Percentiles rank a stretch among this genome's conserved stretches.
phyloP scores from a whole-genome alignment of 2,329 filamentous ascomycete genomes.

The Fusarium sp. region DNA sequence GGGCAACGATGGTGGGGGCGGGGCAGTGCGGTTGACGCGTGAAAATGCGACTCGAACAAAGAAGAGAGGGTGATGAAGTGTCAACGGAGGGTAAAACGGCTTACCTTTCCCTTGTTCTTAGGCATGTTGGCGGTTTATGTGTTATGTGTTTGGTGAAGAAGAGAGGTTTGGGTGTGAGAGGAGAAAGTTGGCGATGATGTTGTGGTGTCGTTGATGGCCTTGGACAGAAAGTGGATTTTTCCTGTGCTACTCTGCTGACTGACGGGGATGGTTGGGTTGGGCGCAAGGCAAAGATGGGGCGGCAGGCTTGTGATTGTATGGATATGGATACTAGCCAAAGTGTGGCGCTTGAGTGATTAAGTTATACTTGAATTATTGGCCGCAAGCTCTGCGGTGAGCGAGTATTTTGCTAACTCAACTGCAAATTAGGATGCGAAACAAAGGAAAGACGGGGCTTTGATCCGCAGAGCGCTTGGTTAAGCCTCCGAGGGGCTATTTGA shows the following conservation, averaged over 20 bases:
- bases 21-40: constrained; percentile 41
- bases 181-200: constrained; percentile 41
- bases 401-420: constrained; percentile 26
- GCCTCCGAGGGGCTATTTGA: not conserved
- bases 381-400: not conserved
- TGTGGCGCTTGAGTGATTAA: constrained; percentile 22
- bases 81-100: constrained; percentile 45
- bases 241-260: constrained; percentile 33
- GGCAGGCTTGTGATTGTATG: constrained; percentile 24
- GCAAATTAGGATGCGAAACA: not conserved
- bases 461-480: not conserved
- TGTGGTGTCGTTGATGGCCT: constrained; percentile 44
- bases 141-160: constrained; percentile 18
- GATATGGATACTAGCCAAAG: not conserved
- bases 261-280: constrained; percentile 34
- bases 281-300: constrained; percentile 18
- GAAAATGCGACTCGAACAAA: constrained; percentile 23
- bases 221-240: constrained; percentile 47
- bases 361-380: not conserved
- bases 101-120: constrained; percentile 99
- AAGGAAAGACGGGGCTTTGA: not conserved
- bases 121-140: constrained; percentile 74
- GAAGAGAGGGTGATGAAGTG: not conserved
- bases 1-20: constrained; percentile 48
- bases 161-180: constrained; percentile 12